Conservation (phyloP, 2,329 filamentous ascomycete genomes). For the Exserohilum rostratum region DNA sequence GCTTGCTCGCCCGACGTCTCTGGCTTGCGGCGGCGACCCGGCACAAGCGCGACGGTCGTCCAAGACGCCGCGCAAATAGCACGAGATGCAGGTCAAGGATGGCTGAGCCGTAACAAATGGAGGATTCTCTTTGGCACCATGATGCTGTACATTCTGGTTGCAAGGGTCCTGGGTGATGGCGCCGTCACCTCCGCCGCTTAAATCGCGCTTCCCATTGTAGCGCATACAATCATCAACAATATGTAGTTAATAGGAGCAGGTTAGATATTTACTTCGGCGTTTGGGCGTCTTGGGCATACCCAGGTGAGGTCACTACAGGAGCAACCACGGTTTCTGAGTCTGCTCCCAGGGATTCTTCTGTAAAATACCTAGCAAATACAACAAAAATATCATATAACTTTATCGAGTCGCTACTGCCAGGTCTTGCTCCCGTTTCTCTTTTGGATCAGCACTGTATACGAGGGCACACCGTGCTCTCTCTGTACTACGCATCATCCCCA, state of each 20-base stretch:
- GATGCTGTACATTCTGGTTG: conserved; percentile 82
- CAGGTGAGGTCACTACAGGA: not conserved
- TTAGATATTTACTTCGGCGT: conserved; percentile 12
- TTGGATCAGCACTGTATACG: no score
- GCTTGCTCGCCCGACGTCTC: conserved; percentile 68
- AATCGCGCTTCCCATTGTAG: not conserved
- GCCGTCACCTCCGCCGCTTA: conserved; percentile 22
- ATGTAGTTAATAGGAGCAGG: not conserved
- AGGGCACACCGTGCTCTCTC: no score
- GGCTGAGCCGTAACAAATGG: conserved; percentile 80
- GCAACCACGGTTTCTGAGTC: not conserved
- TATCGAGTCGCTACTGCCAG: no score
- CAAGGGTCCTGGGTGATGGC: conserved; percentile 70
- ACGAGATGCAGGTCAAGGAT: conserved; percentile 79
- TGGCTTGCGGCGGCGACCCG: conserved; percentile 68
- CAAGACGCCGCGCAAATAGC: conserved; percentile 76
- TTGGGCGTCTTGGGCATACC: conserved; percentile 18
- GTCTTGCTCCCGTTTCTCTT: no score
- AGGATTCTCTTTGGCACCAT: conserved; percentile 72
- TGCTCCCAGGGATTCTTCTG: not conserved
- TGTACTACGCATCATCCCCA: no score
- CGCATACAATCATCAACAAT: not conserved
- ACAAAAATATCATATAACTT: no score
- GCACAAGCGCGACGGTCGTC: conserved; percentile 68
- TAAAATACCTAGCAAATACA: no score